Evolutionary conservation across 306 rosid genomes (phyloP), one percentile per base, ranked within the genome.

Genomic region (Quercus wislizeni): DNA sequence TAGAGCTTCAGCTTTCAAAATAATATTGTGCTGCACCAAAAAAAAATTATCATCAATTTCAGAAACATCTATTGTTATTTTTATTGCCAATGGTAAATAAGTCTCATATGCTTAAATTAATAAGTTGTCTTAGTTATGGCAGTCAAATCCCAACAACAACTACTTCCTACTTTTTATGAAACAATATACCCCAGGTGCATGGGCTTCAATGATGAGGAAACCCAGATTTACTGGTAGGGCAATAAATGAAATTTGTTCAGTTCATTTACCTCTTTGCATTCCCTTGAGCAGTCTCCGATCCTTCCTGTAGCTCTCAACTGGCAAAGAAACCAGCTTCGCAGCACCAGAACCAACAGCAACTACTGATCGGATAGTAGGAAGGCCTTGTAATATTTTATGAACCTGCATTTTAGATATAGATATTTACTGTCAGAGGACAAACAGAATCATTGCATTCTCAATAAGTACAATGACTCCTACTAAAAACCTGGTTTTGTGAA

Each of bases 281-380:
- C 99, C 99, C 84, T 95, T 95, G 69, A 93, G 89, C 82, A 95
- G 87, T 87, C 97, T 88, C 82, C 86, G 85, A 81, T 95, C 99
- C 87, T 91, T 95, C 90, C 83, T 90, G 85, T 92, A 95, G 89
- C 83, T 93, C 88, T 95, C 88, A 62, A 93, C 87, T n/a, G 99
- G 99, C 73, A 90, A 91, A 18, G 99, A 91, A 74, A 95, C 92
- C 80, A 95, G 81, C 88, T 95, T 95, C 19, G 93, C 87, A 82
- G 97, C 96, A 82, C 97, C 97, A 79, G 94, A 74, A 71, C 94
- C 90, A 82, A 95, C 91, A 62, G 99, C 89, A 80, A 92, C 90
- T 58, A 91, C 76, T 57, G 99, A 95, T 61, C 89, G 90, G 67
- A 95, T 90, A 17, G 98, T 79, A 55, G 98, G 97, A 88, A 95